phyloP scores from a whole-genome alignment of 148 eudicot genomes.

The Amaranthus hypochondriacus region DNA sequence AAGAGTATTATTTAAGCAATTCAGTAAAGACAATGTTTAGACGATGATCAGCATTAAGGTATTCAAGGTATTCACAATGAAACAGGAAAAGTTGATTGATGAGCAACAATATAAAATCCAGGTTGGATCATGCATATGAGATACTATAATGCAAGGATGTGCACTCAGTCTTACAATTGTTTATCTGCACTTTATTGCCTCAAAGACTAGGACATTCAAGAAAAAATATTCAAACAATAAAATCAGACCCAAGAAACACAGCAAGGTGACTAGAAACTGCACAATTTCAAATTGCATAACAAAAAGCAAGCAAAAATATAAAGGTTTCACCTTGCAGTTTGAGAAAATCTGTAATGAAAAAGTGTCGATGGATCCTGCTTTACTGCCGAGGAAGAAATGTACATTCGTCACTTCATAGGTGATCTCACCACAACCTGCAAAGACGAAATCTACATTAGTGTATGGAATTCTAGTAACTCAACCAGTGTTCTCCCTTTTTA shows the following conservation, averaged over 20 bases:
- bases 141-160: slow-evolving; percentile 3
- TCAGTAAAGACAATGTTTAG: not conserved
- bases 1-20: not conserved
- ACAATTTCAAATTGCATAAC: slow-evolving; percentile 8
- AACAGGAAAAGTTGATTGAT: not conserved
- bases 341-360: slow-evolving; percentile 32
- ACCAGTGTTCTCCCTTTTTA: no score
- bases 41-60: not conserved
- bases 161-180: slow-evolving; percentile 4
- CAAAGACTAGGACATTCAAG: not conserved
- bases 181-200: not conserved
- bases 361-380: slow-evolving; percentile 35
- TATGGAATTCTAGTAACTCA: not conserved
- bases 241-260: not conserved
- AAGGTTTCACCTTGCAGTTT: slow-evolving; percentile 41
- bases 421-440: slow-evolving; percentile 40
- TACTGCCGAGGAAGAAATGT: slow-evolving; percentile 39
- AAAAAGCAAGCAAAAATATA: slow-evolving; percentile 30
- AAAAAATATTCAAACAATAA: not conserved
- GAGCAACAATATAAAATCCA: not conserved
- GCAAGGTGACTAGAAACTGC: not conserved
- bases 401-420: slow-evolving; percentile 35
- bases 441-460: slow-evolving; percentile 30
- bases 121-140: slow-evolving; percentile 15
- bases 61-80: not conserved